Percentiles rank a stretch among this genome's conserved stretches.
These are phyloP conservation scores for Pichia scutulata DNA, from an alignment of 805 yeast genomes.

Conservation along the genomic window DNA sequence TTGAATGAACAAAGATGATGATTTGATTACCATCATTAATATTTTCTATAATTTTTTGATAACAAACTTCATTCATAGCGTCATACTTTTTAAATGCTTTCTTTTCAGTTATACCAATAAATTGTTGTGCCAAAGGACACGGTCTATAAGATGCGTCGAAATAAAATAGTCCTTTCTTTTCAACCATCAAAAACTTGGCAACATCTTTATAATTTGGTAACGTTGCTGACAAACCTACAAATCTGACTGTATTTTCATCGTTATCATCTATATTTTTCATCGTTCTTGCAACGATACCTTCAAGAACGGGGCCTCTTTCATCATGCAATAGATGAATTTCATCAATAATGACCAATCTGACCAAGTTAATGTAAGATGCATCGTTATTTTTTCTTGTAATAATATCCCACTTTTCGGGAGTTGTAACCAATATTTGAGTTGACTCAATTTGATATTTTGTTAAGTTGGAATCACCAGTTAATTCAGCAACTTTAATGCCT, in stretches of 20 bases:
- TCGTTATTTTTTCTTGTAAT: conserved; percentile 78
- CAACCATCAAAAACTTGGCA: conserved; percentile 69
- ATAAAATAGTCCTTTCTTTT: conserved; percentile 58
- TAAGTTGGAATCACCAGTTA: conserved; percentile 83
- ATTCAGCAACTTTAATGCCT: conserved; percentile 71
- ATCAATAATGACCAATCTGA: conserved; percentile 72
- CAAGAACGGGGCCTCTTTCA: conserved; percentile 91
- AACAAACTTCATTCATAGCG: conserved; percentile 89
- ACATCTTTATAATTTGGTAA: conserved; percentile 86
- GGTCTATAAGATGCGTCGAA: conserved; percentile 85
- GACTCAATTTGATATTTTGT: conserved; percentile 67
- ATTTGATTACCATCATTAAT: conserved; percentile 63
- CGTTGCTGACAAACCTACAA: conserved; percentile 89
- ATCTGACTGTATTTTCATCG: conserved; percentile 40
- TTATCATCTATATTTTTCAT: conserved; percentile 40
- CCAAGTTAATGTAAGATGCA: conserved; percentile 53
- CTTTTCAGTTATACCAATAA: conserved; percentile 79
- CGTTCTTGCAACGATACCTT: conserved; percentile 76
- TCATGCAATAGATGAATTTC: conserved; percentile 92
- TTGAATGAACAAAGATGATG: conserved; percentile 86
- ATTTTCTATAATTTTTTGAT: conserved; percentile 65
- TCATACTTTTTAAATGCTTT: conserved; percentile 67
- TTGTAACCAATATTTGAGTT: conserved; percentile 80
- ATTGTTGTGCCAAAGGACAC: conserved; percentile 85
- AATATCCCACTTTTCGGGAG: conserved; percentile 98